Conservation (phyloP, 805 yeast genomes). For the Candida suzukii region DNA sequence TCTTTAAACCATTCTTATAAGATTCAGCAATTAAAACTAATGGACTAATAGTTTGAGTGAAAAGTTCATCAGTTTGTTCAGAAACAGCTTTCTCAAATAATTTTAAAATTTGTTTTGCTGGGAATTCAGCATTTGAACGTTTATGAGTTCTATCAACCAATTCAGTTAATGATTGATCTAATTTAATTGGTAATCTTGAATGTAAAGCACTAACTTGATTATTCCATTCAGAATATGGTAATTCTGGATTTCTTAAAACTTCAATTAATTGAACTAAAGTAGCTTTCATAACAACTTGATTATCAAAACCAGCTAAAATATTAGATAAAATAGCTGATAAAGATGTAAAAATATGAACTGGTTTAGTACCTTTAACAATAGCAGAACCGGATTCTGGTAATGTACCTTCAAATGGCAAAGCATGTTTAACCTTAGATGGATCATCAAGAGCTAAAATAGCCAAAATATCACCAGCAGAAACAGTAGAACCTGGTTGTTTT, state of each 20-base stretch:
- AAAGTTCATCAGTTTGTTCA: constrained; percentile 43
- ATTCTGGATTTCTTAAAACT: constrained; percentile 67
- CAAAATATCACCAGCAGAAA: constrained; percentile 92
- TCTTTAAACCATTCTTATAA: constrained; percentile 68
- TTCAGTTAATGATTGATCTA: constrained; percentile 60
- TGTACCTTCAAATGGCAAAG: constrained; percentile 90
- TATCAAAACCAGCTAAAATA: constrained; percentile 87
- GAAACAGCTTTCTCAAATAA: constrained; percentile 55
- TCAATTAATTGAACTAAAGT: constrained; percentile 69
- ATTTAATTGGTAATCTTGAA: constrained; percentile 74
- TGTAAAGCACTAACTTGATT: constrained; percentile 84
- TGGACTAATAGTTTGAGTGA: constrained; percentile 62
- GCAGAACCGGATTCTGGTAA: constrained; percentile 87
- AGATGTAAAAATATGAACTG: constrained; percentile 64
- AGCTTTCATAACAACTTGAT: constrained; percentile 87
- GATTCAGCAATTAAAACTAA: constrained; percentile 61
- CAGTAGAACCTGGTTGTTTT: constrained; percentile 98
- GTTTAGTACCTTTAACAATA: constrained; percentile 72
- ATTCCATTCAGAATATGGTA: constrained; percentile 93
- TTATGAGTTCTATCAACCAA: constrained; percentile 60
- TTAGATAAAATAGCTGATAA: constrained; percentile 58
- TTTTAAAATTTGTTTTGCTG: constrained; percentile 78
- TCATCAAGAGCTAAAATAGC: constrained; percentile 94
- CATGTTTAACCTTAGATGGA: constrained; percentile 95
- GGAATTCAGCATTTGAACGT: constrained; percentile 73